Percentiles rank a stretch among this genome's conserved stretches.
These are phyloP conservation scores for Ascosphaera apis DNA, from an alignment of 2,329 filamentous ascomycete genomes.

Conservation along the genomic window DNA sequence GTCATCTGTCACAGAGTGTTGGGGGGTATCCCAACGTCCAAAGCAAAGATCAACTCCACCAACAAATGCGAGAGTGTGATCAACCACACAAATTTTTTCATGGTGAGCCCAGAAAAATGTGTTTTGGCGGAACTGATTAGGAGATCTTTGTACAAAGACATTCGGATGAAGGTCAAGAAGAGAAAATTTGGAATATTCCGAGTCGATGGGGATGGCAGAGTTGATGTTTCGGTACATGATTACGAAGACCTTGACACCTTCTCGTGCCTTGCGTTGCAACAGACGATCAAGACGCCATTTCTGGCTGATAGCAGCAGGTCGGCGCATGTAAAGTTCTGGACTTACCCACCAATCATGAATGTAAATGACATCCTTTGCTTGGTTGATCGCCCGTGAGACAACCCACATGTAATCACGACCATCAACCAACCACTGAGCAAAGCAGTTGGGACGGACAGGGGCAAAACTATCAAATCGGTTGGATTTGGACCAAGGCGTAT, in stretches of 20 bases:
- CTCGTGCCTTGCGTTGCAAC: constrained; percentile 70
- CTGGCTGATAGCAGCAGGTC: constrained; percentile 61
- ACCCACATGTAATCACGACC: constrained; percentile 91
- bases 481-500: constrained; percentile 60
- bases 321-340: constrained; percentile 62
- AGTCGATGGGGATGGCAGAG: constrained; percentile 90
- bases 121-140: constrained; percentile 38
- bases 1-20: constrained; percentile 67
- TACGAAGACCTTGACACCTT: constrained; percentile 83
- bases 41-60: constrained; percentile 91
- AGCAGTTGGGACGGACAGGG: constrained; percentile 62
- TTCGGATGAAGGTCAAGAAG: constrained; percentile 88
- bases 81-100: constrained; percentile 91
- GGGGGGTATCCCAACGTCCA: constrained; percentile 73
- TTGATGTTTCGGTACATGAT: constrained; percentile 94
- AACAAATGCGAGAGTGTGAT: constrained; percentile 77
- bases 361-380: constrained; percentile 72
- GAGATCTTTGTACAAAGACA: constrained; percentile 76
- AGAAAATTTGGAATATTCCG: constrained; percentile 92
- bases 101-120: constrained; percentile 93
- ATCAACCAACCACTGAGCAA: constrained; percentile 93
- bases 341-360: constrained; percentile 93
- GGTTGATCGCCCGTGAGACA: constrained; percentile 71
- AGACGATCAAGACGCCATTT: constrained; percentile 72
- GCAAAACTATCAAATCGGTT: constrained; percentile 84